Evolutionary conservation across 306 rosid species (phyloP).

Genomic region (Prunus salicina): DNA sequence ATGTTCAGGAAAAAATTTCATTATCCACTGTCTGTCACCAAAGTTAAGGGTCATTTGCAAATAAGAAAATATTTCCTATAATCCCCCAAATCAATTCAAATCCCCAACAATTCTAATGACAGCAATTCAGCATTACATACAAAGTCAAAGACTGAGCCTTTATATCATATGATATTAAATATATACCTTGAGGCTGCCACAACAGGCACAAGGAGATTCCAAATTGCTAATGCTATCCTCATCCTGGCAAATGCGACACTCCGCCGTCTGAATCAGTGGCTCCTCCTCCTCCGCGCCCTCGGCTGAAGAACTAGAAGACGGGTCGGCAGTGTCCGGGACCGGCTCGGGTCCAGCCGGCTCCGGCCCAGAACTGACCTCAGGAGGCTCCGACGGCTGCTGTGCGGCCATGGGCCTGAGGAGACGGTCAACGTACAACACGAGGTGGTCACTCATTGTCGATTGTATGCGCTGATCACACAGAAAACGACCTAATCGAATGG

Average conservation of each 20-base stretch:
- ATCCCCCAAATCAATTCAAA: not conserved
- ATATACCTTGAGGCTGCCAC: slow-evolving; percentile 91
- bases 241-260: slow-evolving; percentile 98
- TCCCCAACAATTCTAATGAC: not conserved
- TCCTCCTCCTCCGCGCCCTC: slow-evolving; percentile 55
- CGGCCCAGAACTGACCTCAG: slow-evolving; percentile 37
- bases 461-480: not conserved
- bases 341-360: not conserved
- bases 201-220: slow-evolving; percentile 89
- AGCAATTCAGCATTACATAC: not conserved
- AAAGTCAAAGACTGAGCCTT: not conserved
- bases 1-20: not conserved
- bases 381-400: slow-evolving; percentile 42
- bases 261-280: slow-evolving; percentile 70
- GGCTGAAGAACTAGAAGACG: slow-evolving; percentile 38
- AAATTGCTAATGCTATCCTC: slow-evolving; percentile 68
- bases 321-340: slow-evolving; percentile 27
- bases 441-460: slow-evolving; percentile 74
- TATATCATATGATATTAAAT: not conserved
- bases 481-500: slow-evolving; percentile 17
- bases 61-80: not conserved
- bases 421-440: slow-evolving; percentile 77
- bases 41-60: not conserved
- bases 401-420: slow-evolving; percentile 42
- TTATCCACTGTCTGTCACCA: not conserved